These are phyloP conservation scores for Capsella rubella DNA, from an alignment of 441 rosid species.

Conservation along the genomic window DNA sequence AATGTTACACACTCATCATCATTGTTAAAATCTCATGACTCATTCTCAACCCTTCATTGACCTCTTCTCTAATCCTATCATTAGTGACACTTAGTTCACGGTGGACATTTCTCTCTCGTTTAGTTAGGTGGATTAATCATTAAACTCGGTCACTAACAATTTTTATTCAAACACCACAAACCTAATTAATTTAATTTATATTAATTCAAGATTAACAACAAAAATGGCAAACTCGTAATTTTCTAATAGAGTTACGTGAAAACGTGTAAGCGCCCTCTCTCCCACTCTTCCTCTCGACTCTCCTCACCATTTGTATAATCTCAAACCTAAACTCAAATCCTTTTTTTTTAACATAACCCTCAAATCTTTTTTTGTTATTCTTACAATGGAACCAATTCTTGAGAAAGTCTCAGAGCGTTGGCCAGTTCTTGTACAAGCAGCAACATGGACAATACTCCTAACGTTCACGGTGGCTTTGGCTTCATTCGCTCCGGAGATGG, in stretches of 20 bases:
- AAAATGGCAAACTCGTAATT: conserved; percentile 7
- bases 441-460: conserved; percentile 53
- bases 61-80: background rate
- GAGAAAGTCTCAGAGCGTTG: conserved; percentile 12
- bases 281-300: conserved; percentile 19
- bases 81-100: background rate
- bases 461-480: conserved; percentile 46
- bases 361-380: background rate
- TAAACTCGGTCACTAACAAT: background rate
- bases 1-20: background rate
- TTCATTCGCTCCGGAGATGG: conserved; percentile 51
- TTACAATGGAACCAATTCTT: conserved; percentile 29
- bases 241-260: background rate
- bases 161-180: background rate
- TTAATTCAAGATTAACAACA: background rate
- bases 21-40: conserved; percentile 15
- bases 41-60: conserved; percentile 8
- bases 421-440: conserved; percentile 30
- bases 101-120: background rate
- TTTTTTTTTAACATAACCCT: background rate
- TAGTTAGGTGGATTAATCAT: background rate
- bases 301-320: conserved; percentile 2
- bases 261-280: conserved; percentile 40
- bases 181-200: background rate
- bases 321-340: background rate